These are phyloP conservation scores for Saccharomyces hybrid DNA, from an alignment of 1,139 yeast genomes.

Conservation along the genomic window DNA sequence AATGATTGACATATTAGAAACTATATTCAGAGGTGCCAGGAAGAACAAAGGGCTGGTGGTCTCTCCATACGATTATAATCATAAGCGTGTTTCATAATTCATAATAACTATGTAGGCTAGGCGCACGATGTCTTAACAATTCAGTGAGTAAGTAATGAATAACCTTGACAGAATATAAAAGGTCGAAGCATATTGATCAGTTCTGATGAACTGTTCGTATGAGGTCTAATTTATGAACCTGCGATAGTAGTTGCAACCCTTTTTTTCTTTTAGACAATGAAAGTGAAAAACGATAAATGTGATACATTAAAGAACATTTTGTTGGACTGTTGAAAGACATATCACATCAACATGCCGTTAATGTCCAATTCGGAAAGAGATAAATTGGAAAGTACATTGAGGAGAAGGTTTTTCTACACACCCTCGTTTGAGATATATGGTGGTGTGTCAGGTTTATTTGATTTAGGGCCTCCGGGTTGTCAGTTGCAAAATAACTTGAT, in stretches of 20 bases:
- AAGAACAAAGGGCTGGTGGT: constrained; percentile 90
- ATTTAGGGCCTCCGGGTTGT: constrained; percentile 99
- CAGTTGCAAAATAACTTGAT: constrained; percentile 93
- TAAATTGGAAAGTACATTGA: constrained; percentile 78
- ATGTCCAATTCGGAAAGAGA: constrained; percentile 58
- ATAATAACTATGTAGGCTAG: not conserved
- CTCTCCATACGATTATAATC: constrained; percentile 48
- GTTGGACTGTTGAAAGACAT: not conserved
- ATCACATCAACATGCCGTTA: not conserved
- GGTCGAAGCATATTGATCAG: not conserved
- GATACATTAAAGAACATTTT: not conserved
- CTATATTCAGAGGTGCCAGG: constrained; percentile 81
- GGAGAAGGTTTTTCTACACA: constrained; percentile 93
- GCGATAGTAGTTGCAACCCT: not conserved
- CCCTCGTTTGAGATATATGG: constrained; percentile 97
- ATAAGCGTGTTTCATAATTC: constrained; percentile 17
- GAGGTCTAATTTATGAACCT: not conserved
- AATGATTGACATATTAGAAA: constrained; percentile 82
- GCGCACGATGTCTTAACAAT: not conserved
- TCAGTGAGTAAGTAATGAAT: not conserved
- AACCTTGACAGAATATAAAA: not conserved
- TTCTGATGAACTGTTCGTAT: not conserved
- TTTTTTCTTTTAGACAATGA: not conserved
- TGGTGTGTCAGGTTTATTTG: constrained; percentile 96
- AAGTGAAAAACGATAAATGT: not conserved